phyloP scores from a whole-genome alignment of 148 eudicot species.

The Pouteria glomerata region DNA sequence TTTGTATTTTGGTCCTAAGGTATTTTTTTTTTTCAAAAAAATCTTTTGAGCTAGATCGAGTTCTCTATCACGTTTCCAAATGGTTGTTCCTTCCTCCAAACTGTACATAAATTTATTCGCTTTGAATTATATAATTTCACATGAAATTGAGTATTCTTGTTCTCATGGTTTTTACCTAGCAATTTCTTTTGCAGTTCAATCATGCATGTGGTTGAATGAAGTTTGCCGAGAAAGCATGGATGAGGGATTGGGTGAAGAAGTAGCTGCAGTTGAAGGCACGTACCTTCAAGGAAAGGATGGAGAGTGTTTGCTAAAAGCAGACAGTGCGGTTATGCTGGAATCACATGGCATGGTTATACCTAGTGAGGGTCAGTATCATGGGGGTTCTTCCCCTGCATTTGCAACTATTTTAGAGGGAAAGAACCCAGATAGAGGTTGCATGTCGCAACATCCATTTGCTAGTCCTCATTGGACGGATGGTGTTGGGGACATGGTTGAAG shows the following conservation, averaged over 20 bases:
- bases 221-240: slow-evolving; percentile 38
- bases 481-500: slow-evolving; percentile 58
- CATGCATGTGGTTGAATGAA: slow-evolving; percentile 12
- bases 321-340: slow-evolving; percentile 31
- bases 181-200: slow-evolving; percentile 6
- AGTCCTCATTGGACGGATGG: slow-evolving; percentile 34
- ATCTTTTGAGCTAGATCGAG: background rate
- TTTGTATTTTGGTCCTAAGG: background rate
- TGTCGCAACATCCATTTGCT: slow-evolving; percentile 34
- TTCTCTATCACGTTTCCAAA: background rate
- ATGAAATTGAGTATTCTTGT: background rate
- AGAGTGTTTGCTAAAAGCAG: slow-evolving; percentile 22
- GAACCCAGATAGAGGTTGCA: slow-evolving; percentile 24
- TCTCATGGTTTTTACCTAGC: background rate
- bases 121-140: background rate
- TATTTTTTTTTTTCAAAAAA: background rate
- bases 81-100: background rate
- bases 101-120: background rate
- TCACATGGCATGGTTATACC: slow-evolving; percentile 36
- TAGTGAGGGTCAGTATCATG: slow-evolving; percentile 32
- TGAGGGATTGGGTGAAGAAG: slow-evolving; percentile 41
- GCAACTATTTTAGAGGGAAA: slow-evolving; percentile 45
- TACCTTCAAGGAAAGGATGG: slow-evolving; percentile 40
- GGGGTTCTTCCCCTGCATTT: slow-evolving; percentile 36
- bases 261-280: slow-evolving; percentile 23